Conservation (phyloP, 179 eudicot genomes). For the Corrigiola litoralis region DNA sequence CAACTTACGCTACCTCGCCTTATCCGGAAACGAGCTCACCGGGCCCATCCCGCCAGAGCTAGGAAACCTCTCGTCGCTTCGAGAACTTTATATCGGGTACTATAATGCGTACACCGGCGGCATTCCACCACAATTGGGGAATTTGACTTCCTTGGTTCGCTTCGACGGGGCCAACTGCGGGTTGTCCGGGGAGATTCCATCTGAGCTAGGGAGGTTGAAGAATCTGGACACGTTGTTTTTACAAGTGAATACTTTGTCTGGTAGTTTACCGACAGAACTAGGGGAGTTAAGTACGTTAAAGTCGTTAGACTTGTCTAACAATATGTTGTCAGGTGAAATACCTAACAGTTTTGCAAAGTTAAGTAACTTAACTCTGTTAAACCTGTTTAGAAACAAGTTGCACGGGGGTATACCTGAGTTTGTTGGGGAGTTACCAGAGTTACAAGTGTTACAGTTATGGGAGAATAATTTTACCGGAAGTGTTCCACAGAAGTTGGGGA, state of each 20-base stretch:
- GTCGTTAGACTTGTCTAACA: slow-evolving; percentile 84
- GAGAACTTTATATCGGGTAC: slow-evolving; percentile 68
- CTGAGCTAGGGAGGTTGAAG: slow-evolving; percentile 58
- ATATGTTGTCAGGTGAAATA: slow-evolving; percentile 61
- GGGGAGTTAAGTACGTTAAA: slow-evolving; percentile 56
- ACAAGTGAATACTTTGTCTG: slow-evolving; percentile 69
- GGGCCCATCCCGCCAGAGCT: slow-evolving; percentile 56
- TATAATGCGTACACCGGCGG: slow-evolving; percentile 57
- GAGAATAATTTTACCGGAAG: slow-evolving; percentile 90
- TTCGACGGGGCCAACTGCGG: slow-evolving; percentile 85
- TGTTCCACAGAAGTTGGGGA: slow-evolving; percentile 55
- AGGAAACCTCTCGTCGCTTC: slow-evolving; percentile 46
- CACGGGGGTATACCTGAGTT: slow-evolving; percentile 79
- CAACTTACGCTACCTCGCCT: slow-evolving; percentile 53
- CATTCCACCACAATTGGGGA: slow-evolving; percentile 60
- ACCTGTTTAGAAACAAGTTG: slow-evolving; percentile 68
- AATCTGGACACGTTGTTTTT: slow-evolving; percentile 80
- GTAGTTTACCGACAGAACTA: slow-evolving; percentile 52
- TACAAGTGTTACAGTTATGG: slow-evolving; percentile 84
- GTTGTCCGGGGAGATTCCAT: slow-evolving; percentile 61
- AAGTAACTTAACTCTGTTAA: slow-evolving; percentile 61
- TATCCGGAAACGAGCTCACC: slow-evolving; percentile 67
- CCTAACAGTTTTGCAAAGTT: slow-evolving; percentile 48
- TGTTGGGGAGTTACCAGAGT: slow-evolving; percentile 61
- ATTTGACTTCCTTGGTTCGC: slow-evolving; percentile 40